Evolutionary conservation across 1,284 basidiomycete species (phyloP), one percentile per base, ranked within the genome.

Genomic region (Pholiota adiposa): DNA sequence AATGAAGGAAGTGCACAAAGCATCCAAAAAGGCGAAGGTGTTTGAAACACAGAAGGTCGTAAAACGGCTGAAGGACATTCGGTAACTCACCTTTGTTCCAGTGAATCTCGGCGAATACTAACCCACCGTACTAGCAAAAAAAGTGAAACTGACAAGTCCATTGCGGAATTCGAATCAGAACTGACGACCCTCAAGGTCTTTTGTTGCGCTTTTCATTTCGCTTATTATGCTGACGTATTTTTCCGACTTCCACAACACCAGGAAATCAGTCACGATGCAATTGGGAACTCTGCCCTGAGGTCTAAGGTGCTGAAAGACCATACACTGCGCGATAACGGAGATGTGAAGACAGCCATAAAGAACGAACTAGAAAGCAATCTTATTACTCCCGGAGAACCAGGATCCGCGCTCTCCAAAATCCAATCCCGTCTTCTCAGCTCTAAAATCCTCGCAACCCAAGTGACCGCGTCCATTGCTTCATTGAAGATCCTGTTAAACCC

Each of bases 11-110:
- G 80, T 90, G 18, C 79, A 79, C 58, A 89, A 88, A 67, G 84
- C 87, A 4, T 84, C 87, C 51, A 97, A 94, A 78, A 94, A 90
- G 72, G 88, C 89, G 7, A 93, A 88, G 72, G 79, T 85, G 0
- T 93, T 93, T 65, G 96, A 97, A 76, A 83, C 87, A 0, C 92
- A 92, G 73, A 92, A 91, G 69, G 74, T 91, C 14, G 85, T 96
- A 55, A 96, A 95, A 79, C 90, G 87, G 75, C 76, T 96, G 59
- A 96, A 92, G 74, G 81, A 81, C 51, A 72, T 89, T 21, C 79
- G 88, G 90, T 91, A 62, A 60, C 75, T 70, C 36, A 16, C n/a
- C 34, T 31, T 51, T 56, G 16, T 44, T 18, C 54, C 3, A 40
- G 9, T 25, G 29, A 19, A 23, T 25, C 46, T 18, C 36, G 44